Evolutionary conservation across 345 rosid species (phyloP), one percentile per base, ranked within the genome.

Genomic region (Eutrema japonicum): DNA sequence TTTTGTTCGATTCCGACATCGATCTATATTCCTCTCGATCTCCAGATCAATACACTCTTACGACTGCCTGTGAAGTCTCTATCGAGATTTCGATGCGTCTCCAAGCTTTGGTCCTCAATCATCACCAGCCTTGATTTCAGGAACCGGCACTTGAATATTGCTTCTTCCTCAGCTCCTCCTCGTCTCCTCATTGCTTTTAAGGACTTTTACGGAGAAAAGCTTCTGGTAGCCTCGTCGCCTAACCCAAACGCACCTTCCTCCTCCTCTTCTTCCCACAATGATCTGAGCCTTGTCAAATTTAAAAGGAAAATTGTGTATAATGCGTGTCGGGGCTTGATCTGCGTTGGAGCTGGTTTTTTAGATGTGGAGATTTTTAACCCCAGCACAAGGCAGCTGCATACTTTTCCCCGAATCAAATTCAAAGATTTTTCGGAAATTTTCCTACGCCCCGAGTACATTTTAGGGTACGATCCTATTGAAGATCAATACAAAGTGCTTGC

Each of bases 401-500:
- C 11, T 6, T 4, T 52, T 9, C 61, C 61, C 10, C 8, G 6
- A 29, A 2, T 40, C 29, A 27, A 0, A 13, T 38, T 51, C 49
- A n/a, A 64, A 10, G 2, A 11, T 2, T 0, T 0, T 5, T 14
- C 50, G 11, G 0, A 2, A 3, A 0, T 40, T 40, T 16, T 6
- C 2, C 22, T 11, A 13, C 8, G 8, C 4, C 33, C 12, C 45
- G 0, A 2, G 0, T 64, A 48, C 41, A 3, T 66, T 13, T 27
- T 66, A 1, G 50, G 61, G 40, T 53, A 66, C 3, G 61, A 52
- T 32, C 35, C 35, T 4, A 7, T 32, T 32, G 35, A 4, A 38
- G 35, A 32, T 38, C 32, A 48, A 38, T 71, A 71, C 60, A 60
- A 60, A 60, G 22, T 60, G 18, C 59, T 71, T 1, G 75, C 68